These are phyloP conservation scores for Mortierella sp. DNA, from an alignment of 371 early-diverging fungal species.

Conservation along the genomic window DNA sequence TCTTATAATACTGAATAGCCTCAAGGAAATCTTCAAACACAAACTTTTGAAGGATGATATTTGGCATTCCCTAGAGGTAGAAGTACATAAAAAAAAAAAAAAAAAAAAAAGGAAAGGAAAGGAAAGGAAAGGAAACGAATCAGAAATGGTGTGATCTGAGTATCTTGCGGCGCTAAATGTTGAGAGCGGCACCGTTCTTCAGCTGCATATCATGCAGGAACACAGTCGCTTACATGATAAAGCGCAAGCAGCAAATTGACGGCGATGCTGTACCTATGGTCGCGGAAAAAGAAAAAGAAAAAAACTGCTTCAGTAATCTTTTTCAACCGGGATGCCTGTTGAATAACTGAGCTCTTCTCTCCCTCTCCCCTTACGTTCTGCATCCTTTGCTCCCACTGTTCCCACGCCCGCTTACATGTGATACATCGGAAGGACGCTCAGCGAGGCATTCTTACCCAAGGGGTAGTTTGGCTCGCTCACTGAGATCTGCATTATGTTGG, in stretches of 20 bases:
- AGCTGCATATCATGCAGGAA: no score
- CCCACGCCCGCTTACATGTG: constrained; percentile 48
- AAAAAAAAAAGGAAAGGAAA: neutral
- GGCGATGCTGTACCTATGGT: constrained; percentile 29
- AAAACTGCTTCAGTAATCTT: neutral
- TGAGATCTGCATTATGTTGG: constrained; percentile 72
- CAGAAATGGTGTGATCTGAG: neutral
- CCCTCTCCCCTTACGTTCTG: no score
- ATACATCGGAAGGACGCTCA: constrained; percentile 67
- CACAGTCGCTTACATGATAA: constrained; percentile 19
- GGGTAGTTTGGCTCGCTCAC: constrained; percentile 33
- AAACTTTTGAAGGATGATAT: constrained; percentile 73
- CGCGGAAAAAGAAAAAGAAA: neutral
- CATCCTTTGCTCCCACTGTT: no score
- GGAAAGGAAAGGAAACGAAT: neutral
- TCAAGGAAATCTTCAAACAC: constrained; percentile 67
- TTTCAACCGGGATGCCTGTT: no score
- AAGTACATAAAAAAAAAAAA: no score
- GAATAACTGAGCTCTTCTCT: no score
- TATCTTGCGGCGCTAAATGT: no score
- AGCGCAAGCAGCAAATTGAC: constrained; percentile 24
- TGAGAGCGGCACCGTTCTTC: no score
- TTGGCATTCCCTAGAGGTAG: constrained; percentile 47
- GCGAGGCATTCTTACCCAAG: constrained; percentile 27
- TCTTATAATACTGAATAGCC: constrained; percentile 64